Evolutionary conservation across 2,329 filamentous ascomycete species (phyloP).

Genomic region (Sporothrix pseudoabietina): DNA sequence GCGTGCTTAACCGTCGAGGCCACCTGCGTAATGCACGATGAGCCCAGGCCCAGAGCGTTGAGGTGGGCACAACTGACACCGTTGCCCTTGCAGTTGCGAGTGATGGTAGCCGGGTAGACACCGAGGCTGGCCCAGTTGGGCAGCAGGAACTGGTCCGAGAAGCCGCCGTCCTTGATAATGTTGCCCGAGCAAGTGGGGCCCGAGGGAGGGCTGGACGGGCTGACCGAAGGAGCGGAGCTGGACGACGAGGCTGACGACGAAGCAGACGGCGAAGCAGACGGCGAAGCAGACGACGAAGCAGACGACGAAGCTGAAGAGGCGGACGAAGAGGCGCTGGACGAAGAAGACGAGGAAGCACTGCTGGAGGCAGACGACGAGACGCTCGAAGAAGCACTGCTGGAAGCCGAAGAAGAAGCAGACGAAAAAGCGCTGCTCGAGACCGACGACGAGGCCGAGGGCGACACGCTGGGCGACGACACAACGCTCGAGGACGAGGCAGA

Average conservation of each 20-base stretch:
- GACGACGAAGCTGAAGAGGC: neutral
- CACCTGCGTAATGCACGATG: neutral
- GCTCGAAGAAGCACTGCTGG: neutral
- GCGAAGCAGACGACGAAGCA: neutral
- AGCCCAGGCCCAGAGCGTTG: neutral
- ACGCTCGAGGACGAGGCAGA: neutral
- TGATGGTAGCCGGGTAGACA: neutral
- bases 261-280: neutral
- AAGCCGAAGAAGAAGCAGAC: neutral
- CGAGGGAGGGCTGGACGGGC: conserved; percentile 6
- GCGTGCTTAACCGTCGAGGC: neutral
- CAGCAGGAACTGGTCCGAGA: neutral
- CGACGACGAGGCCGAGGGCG: neutral
- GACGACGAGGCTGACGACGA: neutral
- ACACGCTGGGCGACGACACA: neutral
- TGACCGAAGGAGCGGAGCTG: neutral
- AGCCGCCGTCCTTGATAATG: conserved; percentile 10
- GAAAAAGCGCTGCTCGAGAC: neutral
- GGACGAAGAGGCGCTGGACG: neutral
- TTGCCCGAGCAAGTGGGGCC: neutral
- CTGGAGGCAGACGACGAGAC: neutral
- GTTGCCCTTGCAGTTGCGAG: conserved; percentile 2
- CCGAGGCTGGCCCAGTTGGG: conserved; percentile 13
- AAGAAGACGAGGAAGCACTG: neutral
- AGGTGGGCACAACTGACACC: neutral